Evolutionary conservation across 208 protist genomes (phyloP).

Genomic region (Leishmania guyanensis): DNA sequence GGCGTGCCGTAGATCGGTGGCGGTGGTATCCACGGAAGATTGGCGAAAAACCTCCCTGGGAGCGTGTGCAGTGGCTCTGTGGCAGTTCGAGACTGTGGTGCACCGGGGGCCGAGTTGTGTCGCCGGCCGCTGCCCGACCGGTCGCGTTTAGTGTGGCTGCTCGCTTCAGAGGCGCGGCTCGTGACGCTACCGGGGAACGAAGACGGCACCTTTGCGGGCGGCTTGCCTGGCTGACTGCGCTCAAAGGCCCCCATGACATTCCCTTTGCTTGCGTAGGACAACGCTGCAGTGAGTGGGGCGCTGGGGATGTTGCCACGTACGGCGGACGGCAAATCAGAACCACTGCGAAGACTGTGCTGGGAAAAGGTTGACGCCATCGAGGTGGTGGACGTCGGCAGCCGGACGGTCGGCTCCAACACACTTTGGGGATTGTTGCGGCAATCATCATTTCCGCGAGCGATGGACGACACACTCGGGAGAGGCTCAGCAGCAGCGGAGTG

Average conservation of each 20-base stretch:
- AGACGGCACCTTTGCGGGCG: neutral
- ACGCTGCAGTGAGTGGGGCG: neutral
- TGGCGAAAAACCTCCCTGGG: neutral
- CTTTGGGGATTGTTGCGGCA: neutral
- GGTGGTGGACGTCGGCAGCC: neutral
- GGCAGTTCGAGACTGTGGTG: neutral
- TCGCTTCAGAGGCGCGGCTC: neutral
- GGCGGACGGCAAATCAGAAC: neutral
- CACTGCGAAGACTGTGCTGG: neutral
- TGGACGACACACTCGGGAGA: neutral
- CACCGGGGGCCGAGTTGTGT: neutral
- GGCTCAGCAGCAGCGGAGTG: slow-evolving; percentile 2
- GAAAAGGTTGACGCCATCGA: slow-evolving; percentile 1
- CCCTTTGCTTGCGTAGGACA: neutral
- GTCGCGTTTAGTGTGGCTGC: neutral
- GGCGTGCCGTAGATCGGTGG: slow-evolving; percentile 27
- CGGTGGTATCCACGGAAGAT: slow-evolving; percentile 42
- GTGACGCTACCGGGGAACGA: neutral
- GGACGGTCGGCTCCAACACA: neutral
- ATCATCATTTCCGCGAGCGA: neutral
- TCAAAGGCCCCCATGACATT: neutral
- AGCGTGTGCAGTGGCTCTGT: neutral
- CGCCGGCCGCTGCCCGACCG: neutral
- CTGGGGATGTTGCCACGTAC: neutral
- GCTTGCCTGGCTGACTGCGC: neutral